phyloP scores from a whole-genome alignment of 2,329 filamentous ascomycete genomes.

The Rutstroemia sp. region DNA sequence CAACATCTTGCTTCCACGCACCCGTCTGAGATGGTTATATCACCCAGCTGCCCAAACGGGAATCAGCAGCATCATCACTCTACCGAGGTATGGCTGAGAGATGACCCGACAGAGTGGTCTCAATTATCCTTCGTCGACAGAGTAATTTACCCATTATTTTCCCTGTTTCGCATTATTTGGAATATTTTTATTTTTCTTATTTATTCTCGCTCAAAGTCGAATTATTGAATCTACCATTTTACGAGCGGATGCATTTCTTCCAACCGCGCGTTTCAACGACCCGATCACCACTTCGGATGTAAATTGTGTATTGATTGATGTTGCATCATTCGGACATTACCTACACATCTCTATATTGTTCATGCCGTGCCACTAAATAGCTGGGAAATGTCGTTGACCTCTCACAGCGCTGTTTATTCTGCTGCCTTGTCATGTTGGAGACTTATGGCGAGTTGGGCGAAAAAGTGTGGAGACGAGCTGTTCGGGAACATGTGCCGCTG shows the following conservation, averaged over 20 bases:
- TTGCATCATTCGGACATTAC: conserved; percentile 5
- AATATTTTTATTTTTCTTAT: background rate
- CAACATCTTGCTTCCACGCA: background rate
- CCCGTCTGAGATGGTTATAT: background rate
- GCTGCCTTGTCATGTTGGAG: conserved; percentile 7
- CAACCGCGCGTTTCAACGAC: conserved; percentile 8
- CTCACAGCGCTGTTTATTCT: conserved; percentile 8
- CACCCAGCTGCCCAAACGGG: background rate
- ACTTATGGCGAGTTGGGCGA: background rate
- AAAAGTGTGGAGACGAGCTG: conserved; percentile 1
- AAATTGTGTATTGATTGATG: background rate
- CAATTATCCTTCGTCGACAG: background rate
- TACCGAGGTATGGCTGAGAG: background rate
- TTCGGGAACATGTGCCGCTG: background rate
- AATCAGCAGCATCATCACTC: background rate
- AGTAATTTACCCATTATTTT: background rate
- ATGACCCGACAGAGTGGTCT: conserved; percentile 5
- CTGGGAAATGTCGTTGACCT: background rate
- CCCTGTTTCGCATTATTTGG: too few species aligned
- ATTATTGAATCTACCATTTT: background rate
- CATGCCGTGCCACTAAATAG: conserved; percentile 3
- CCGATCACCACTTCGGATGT: background rate
- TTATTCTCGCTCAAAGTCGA: background rate
- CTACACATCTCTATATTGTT: conserved; percentile 1
- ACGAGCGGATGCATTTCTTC: background rate